Evolutionary conservation across 1,139 yeast genomes (phyloP).

Genomic region (Zygosaccharomyces sapae): DNA sequence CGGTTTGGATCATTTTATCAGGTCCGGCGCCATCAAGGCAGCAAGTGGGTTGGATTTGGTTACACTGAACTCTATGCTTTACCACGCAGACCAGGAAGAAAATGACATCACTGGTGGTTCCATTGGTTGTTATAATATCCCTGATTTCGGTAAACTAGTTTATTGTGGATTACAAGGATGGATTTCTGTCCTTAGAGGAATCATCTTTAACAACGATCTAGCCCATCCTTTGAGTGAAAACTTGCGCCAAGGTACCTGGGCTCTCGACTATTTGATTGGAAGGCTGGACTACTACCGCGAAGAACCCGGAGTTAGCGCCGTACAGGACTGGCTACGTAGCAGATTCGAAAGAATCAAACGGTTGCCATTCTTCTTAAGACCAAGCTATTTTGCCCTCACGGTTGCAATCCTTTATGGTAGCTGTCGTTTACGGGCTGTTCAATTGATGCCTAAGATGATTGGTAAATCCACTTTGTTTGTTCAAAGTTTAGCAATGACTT

Average conservation of each 20-base stretch:
- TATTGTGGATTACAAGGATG: slow-evolving; percentile 95
- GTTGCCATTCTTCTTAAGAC: slow-evolving; percentile 76
- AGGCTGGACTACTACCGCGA: slow-evolving; percentile 57
- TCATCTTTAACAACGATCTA: slow-evolving; percentile 67
- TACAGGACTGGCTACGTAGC: slow-evolving; percentile 63
- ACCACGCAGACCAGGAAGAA: slow-evolving; percentile 83
- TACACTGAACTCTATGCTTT: slow-evolving; percentile 72
- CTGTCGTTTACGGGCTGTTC: slow-evolving; percentile 61
- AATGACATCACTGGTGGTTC: slow-evolving; percentile 69
- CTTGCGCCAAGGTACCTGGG: slow-evolving; percentile 83
- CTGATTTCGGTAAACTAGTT: slow-evolving; percentile 64
- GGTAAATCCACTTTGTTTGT: slow-evolving; percentile 66
- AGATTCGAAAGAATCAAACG: slow-evolving; percentile 61
- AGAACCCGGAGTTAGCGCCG: slow-evolving; percentile 46
- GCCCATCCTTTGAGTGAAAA: slow-evolving; percentile 83
- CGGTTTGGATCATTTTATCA: slow-evolving; percentile 58
- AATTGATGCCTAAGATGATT: slow-evolving; percentile 51
- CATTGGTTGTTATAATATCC: slow-evolving; percentile 71
- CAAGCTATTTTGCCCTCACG: slow-evolving; percentile 79
- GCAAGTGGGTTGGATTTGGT: slow-evolving; percentile 55
- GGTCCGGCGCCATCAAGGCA: slow-evolving; percentile 72
- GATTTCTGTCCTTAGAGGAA: slow-evolving; percentile 62
- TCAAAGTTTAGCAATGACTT: slow-evolving; percentile 73
- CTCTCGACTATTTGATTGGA: slow-evolving; percentile 67
- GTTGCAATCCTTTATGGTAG: slow-evolving; percentile 82